Conservation (phyloP, 352 stramenopile species). For the Elongisporangium senticosum region DNA sequence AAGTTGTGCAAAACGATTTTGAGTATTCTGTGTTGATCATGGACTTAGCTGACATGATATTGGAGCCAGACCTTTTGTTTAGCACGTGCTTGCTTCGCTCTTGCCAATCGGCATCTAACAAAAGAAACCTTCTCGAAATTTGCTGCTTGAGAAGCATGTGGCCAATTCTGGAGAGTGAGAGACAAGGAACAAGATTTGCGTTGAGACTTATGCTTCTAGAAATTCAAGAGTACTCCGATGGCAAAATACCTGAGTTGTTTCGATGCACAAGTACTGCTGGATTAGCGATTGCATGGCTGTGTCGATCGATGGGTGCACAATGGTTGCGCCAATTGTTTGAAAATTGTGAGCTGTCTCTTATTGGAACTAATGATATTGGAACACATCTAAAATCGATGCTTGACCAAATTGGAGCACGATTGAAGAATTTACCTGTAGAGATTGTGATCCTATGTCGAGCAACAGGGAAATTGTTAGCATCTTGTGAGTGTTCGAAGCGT, state of each 20-base stretch:
- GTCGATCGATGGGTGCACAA: slow-evolving; percentile 16
- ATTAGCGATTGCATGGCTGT: slow-evolving; percentile 26
- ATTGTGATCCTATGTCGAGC: slow-evolving; percentile 51
- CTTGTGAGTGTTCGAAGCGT: slow-evolving; percentile 21
- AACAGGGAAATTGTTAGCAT: slow-evolving; percentile 20
- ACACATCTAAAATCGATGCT: slow-evolving; percentile 18
- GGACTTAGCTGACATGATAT: slow-evolving; percentile 32
- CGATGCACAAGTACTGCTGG: slow-evolving; percentile 26
- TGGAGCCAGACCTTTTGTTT: slow-evolving; percentile 36
- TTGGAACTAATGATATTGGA: slow-evolving; percentile 2
- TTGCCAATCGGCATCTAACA: background rate
- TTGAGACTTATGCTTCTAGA: slow-evolving; percentile 28
- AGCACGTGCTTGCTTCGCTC: slow-evolving; percentile 18
- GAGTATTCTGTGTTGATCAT: slow-evolving; percentile 68
- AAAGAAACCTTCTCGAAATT: slow-evolving; percentile 11
- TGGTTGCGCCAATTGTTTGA: slow-evolving; percentile 23
- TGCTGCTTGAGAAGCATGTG: slow-evolving; percentile 36
- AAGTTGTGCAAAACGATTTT: slow-evolving; percentile 63
- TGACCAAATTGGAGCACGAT: slow-evolving; percentile 16
- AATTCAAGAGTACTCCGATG: slow-evolving; percentile 21
- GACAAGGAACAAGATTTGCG: slow-evolving; percentile 39
- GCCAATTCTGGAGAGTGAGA: slow-evolving; percentile 42
- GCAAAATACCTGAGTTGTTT: slow-evolving; percentile 17
- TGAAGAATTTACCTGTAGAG: slow-evolving; percentile 30
- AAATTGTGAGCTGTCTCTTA: background rate